Evolutionary conservation across 768 basidiomycete species (phyloP), one percentile per base, ranked within the genome.

Genomic region (Lentinus brumalis): DNA sequence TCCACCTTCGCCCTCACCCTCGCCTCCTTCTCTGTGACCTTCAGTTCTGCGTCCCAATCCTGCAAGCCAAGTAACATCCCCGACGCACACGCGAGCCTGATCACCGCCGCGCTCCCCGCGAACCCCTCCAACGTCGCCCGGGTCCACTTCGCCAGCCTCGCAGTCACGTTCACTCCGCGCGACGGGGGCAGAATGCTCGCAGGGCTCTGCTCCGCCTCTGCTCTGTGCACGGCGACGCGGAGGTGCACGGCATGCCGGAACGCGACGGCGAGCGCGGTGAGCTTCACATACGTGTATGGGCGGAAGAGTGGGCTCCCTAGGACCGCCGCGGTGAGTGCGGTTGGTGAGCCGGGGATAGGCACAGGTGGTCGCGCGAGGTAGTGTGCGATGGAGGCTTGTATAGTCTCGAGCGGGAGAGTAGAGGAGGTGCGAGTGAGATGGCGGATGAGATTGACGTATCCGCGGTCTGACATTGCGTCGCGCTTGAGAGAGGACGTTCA

Each of bases 51-150:
- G 60, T 62, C 77, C 47, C 82, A 69, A 61, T 90, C 91, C 52
- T 85, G 80, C 38, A 89, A 70, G 0, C 88, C 91, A 12, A 86
- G 70, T 32, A 92, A 68, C 15, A 92, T 73, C 0, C 91, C 91
- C 26, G 81, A 82, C 57, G 81, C 83, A 50, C 84, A 85, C 5
- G 85, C 84, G 16, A 92, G 75, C 39, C 86, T 77, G 10, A 87
- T 74, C 16, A 88, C 75, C 0, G 88, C 77, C 63, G 85, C 81
- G 3, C 89, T 88, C 1, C 90, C 89, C 64, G 85, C 62, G 9
- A 73, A 54, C 6, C 68, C 71, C 32, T 61, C 70, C 50, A 69
- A 49, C 18, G 71, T 63, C 18, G 54, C 61, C 47, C 50, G 26
- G 2, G 56, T 42, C 71, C 71, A 72, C 10, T 57, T 63, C 42